Conservation (phyloP, 2,329 filamentous ascomycete species). For the Venturia carpophila region DNA sequence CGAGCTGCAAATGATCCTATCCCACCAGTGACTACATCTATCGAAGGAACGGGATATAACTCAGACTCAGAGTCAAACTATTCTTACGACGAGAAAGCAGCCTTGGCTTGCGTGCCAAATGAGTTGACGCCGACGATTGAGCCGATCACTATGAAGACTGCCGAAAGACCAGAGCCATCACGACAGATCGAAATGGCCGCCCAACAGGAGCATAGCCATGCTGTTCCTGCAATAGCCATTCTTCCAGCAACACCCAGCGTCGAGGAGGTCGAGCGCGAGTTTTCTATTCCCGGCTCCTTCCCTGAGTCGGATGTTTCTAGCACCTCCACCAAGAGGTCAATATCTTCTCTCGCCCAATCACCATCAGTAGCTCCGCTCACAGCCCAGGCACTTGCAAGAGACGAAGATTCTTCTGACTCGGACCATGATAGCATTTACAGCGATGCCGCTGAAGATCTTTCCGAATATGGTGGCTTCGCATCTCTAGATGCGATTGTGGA, state of each 20-base stretch:
- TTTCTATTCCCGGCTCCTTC: conserved; percentile 51
- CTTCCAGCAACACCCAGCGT: conserved; percentile 27
- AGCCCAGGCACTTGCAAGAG: not conserved
- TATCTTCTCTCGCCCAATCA: not conserved
- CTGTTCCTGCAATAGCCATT: conserved; percentile 16
- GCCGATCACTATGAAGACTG: conserved; percentile 26
- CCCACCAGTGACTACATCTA: conserved; percentile 61
- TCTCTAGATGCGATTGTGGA: conserved; percentile 67
- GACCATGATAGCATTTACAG: conserved; percentile 59
- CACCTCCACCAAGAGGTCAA: not conserved
- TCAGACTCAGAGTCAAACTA: conserved; percentile 42
- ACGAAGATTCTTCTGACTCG: conserved; percentile 32
- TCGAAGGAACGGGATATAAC: conserved; percentile 56
- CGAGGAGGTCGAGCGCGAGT: conserved; percentile 24
- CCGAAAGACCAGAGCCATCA: conserved; percentile 26
- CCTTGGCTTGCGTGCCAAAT: conserved; percentile 24
- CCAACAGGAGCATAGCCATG: not conserved
- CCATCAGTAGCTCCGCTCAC: not conserved
- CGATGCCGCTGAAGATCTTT: conserved; percentile 68
- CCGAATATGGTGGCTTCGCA: conserved; percentile 61
- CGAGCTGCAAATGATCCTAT: conserved; percentile 51
- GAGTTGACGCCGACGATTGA: conserved; percentile 26
- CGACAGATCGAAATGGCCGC: not conserved
- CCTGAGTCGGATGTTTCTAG: conserved; percentile 23
- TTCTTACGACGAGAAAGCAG: conserved; percentile 8